phyloP scores from a whole-genome alignment of 2,329 filamentous ascomycete species.

The Fonsecaea pugnacius region DNA sequence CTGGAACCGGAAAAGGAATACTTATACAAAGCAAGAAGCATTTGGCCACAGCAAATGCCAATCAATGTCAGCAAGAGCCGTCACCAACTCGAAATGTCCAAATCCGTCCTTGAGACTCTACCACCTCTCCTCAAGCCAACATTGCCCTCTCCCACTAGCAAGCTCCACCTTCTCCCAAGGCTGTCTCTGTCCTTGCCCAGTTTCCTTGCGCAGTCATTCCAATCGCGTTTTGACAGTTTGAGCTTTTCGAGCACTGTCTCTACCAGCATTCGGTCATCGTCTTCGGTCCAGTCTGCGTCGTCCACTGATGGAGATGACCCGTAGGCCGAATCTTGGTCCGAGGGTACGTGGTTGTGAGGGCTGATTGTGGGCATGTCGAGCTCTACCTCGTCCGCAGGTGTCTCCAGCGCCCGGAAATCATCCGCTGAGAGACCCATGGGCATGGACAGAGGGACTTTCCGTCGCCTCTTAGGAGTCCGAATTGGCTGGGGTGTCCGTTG shows the following conservation, averaged over 20 bases:
- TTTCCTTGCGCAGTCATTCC: constrained; percentile 51
- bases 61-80: not conserved
- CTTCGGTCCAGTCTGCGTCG: constrained; percentile 43
- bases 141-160: constrained; percentile 50
- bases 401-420: constrained; percentile 50
- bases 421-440: constrained; percentile 50
- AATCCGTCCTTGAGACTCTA: constrained; percentile 30
- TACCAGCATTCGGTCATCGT: constrained; percentile 50
- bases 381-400: constrained; percentile 35
- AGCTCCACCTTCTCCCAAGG: constrained; percentile 49
- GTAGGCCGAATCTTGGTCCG: constrained; percentile 29
- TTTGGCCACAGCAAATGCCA: constrained; percentile 5
- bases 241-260: constrained; percentile 52
- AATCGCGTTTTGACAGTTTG: constrained; percentile 49
- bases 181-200: constrained; percentile 49
- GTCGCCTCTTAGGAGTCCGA: constrained; percentile 51
- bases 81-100: constrained; percentile 34
- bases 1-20: constrained; percentile 26
- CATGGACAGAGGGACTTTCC: constrained; percentile 49
- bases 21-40: constrained; percentile 20
- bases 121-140: constrained; percentile 43
- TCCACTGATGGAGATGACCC: constrained; percentile 27
- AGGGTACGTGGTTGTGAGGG: constrained; percentile 16
- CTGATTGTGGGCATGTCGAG: constrained; percentile 29
- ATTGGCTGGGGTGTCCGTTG: constrained; percentile 27